Evolutionary conservation across 176 grass and related monocot species (phyloP).

Genomic region (Rhipidocladum racemiflorum): DNA sequence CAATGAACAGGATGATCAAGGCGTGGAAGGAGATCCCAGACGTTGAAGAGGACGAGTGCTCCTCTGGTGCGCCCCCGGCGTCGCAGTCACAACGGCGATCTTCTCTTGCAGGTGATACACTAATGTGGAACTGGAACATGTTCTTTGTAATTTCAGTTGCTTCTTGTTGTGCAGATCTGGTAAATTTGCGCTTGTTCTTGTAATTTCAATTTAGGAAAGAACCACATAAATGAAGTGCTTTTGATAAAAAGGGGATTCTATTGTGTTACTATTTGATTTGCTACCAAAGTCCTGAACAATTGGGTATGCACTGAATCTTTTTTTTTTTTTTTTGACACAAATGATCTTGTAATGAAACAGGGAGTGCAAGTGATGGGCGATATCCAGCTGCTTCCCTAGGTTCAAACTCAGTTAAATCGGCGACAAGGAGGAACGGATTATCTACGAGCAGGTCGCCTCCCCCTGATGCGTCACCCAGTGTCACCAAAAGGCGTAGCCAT

Average conservation of each 20-base stretch:
- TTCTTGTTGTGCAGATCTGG: constrained; percentile 37
- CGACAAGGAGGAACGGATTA: constrained; percentile 45
- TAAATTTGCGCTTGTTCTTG: constrained; percentile 15
- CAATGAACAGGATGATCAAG: constrained; percentile 87
- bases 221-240: constrained; percentile 2
- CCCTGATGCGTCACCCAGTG: constrained; percentile 51
- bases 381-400: constrained; percentile 46
- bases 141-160: constrained; percentile 26
- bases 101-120: constrained; percentile 56
- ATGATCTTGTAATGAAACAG: constrained; percentile 39
- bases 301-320: not conserved
- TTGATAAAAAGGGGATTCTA: constrained; percentile 7
- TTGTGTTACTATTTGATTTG: constrained; percentile 10
- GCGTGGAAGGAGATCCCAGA: constrained; percentile 88
- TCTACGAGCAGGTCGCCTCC: constrained; percentile 57
- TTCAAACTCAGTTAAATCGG: constrained; percentile 51
- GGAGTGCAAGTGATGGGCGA: constrained; percentile 50
- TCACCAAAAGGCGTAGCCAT: constrained; percentile 49
- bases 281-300: not conserved
- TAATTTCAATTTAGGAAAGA: constrained; percentile 14
- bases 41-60: constrained; percentile 49
- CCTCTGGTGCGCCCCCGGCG: constrained; percentile 18
- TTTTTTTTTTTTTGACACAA: not conserved
- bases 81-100: constrained; percentile 48
- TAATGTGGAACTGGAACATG: not conserved